Conservation (phyloP, 2,329 filamentous ascomycete species). For the Thielaviopsis euricoi region DNA sequence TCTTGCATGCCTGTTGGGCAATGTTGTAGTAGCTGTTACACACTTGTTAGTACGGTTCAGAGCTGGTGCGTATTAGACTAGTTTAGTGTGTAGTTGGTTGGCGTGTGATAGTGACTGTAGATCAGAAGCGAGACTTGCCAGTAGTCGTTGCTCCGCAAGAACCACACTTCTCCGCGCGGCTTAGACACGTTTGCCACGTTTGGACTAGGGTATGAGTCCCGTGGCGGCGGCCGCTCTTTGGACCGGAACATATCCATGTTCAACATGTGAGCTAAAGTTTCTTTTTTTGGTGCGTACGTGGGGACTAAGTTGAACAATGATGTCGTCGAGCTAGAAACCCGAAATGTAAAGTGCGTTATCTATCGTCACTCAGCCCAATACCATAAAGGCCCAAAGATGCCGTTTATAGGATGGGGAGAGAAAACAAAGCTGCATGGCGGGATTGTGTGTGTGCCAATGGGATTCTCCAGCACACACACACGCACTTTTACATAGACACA, state of each 20-base stretch:
- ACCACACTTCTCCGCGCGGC: constrained; percentile 1
- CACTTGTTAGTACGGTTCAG: no score
- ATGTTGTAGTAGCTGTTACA: constrained; percentile 5
- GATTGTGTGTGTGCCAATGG: not conserved
- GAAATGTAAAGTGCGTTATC: no score
- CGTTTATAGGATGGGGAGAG: no score
- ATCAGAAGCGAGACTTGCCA: constrained; percentile 1
- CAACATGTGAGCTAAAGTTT: not conserved
- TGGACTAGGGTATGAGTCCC: constrained; percentile 4
- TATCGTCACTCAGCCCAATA: no score
- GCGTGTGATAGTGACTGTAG: no score
- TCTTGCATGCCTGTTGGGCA: constrained; percentile 4
- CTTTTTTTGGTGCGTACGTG: not conserved
- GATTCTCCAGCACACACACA: not conserved
- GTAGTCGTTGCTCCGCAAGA: constrained; percentile 1
- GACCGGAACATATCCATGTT: not conserved
- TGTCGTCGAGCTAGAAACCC: no score
- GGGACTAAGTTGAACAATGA: no score
- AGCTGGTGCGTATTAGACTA: no score
- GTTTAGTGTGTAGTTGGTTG: not conserved
- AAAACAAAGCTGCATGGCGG: no score
- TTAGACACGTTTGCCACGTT: not conserved
- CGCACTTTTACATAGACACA: no score
- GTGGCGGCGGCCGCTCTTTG: not conserved
- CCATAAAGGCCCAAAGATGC: no score